Evolutionary conservation across 495 filamentous ascomycete species (phyloP), one percentile per base, ranked within the genome.

Genomic region (Aspergillus coremiiformis): DNA sequence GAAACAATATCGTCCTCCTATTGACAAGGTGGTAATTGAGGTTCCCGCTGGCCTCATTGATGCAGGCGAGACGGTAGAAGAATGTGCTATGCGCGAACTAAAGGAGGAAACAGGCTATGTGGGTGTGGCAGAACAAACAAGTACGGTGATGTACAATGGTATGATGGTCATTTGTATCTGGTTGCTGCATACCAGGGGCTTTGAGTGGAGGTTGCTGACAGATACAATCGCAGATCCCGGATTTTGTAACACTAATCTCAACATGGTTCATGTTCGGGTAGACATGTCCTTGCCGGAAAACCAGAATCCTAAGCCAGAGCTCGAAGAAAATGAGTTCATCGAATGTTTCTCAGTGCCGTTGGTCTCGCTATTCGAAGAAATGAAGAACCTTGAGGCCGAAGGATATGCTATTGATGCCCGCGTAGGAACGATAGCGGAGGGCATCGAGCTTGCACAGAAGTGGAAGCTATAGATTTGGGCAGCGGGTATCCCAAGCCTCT

Each of bases 101-200:
- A 89, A 82, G 57, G 93, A 98, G 67, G 93, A 98, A 69, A 96
- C 93, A 0, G 93, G 93, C 5, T 96, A 93, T 64, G 79, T 89
- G 26, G 90, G 86, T 15, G 75, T 81, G 29, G 82, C 78, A 1
- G 68, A 78, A 37, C 76, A 85, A 63, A 79, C 79, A 8, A 88
- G 84, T 50, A 81, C 84, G 24, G 67, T 94, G 17, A 92, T 94
- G 88, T 94, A 85, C 51, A 92, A 93, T 62, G 89, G 87, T 85
- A 63, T 45, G 75, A 65, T 39, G n/a, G 11, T 7, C 4, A 37
- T 32, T 30, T 15, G 17, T 47, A 35, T 22, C 14, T 12, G 29
- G 29, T 17, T 23, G 29, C 21, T 21, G 17, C 4, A 23, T 22
- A 33, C 29, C 27, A 33, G 12, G 27, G 17, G 17, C 6, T 19